A percentile compares a stretch with the other conserved stretches of the same genome.
phyloP scores from a whole-genome alignment of 2,329 filamentous ascomycete genomes.

The Calonectria leucothoes region DNA sequence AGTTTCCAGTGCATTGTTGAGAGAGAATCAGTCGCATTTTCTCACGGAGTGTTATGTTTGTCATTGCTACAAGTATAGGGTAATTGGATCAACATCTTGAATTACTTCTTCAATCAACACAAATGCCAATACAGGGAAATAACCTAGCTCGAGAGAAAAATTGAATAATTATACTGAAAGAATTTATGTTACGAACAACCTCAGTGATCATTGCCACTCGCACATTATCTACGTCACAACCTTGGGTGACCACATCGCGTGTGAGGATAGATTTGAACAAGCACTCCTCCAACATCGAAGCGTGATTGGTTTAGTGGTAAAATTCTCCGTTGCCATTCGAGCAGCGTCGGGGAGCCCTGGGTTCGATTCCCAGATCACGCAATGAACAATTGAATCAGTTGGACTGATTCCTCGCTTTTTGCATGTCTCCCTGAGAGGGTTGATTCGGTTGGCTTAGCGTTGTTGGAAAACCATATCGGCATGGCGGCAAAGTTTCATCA shows the following conservation, averaged over 20 bases:
- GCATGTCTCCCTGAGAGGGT: background rate
- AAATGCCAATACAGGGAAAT: no score
- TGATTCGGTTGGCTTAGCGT: no score
- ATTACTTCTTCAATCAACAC: background rate
- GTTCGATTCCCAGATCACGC: background rate
- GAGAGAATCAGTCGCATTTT: background rate
- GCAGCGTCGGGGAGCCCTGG: background rate
- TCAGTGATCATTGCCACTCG: background rate
- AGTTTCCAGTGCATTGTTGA: no score
- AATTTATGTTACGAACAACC: background rate
- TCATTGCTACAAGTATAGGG: background rate
- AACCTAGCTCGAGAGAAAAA: no score
- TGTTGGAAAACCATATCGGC: no score
- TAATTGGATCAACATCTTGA: background rate
- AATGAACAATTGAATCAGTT: background rate
- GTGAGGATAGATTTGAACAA: background rate
- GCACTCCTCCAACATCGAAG: background rate
- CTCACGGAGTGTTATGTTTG: background rate
- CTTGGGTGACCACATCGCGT: background rate
- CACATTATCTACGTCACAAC: background rate
- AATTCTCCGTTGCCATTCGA: background rate
- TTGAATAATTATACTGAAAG: background rate
- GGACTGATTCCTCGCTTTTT: background rate
- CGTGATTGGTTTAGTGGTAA: background rate
- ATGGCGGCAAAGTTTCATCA: no score